Conservation (phyloP, 2,329 filamentous ascomycete species). For the Emmonsiellopsis sp. region DNA sequence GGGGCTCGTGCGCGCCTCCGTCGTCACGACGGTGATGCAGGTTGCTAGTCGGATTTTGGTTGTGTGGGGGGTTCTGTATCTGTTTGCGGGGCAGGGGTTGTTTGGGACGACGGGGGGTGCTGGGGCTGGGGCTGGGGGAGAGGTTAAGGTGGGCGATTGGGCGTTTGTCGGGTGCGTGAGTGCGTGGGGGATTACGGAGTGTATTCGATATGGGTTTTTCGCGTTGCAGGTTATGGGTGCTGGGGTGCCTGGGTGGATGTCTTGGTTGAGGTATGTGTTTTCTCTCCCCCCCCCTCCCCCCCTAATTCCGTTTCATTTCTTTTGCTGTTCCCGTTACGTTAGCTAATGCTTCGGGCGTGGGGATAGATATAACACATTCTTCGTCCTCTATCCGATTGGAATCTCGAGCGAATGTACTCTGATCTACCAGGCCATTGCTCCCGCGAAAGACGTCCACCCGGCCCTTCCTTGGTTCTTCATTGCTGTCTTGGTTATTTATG, state of each 20-base stretch:
- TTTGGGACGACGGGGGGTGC: conserved; percentile 49
- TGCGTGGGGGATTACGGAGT: conserved; percentile 85
- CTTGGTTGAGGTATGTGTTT: conserved; percentile 58
- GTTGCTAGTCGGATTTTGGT: conserved; percentile 79
- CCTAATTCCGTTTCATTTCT: not conserved
- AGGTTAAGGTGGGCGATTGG: conserved; percentile 24
- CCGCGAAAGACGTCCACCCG: conserved; percentile 43
- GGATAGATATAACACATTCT: conserved; percentile 71
- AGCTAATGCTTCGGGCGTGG: conserved; percentile 2
- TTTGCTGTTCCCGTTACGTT: not conserved
- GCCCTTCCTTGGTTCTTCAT: conserved; percentile 52
- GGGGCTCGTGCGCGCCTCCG: conserved; percentile 74
- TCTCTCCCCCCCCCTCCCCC: not conserved
- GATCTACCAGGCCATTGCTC: conserved; percentile 59
- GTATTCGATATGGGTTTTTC: conserved; percentile 89
- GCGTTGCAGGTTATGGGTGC: conserved; percentile 50
- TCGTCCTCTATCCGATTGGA: conserved; percentile 82
- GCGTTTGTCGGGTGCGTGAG: conserved; percentile 47
- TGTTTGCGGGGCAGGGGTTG: conserved; percentile 57
- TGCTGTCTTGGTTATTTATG: conserved; percentile 61
- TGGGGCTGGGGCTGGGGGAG: conserved; percentile 11
- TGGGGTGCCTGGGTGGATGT: conserved; percentile 56
- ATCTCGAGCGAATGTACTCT: conserved; percentile 80
- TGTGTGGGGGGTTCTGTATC: conserved; percentile 72
- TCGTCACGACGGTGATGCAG: conserved; percentile 82